Evolutionary conservation across 129 eudicot genomes (phyloP).

Genomic region (Centella asiatica): DNA sequence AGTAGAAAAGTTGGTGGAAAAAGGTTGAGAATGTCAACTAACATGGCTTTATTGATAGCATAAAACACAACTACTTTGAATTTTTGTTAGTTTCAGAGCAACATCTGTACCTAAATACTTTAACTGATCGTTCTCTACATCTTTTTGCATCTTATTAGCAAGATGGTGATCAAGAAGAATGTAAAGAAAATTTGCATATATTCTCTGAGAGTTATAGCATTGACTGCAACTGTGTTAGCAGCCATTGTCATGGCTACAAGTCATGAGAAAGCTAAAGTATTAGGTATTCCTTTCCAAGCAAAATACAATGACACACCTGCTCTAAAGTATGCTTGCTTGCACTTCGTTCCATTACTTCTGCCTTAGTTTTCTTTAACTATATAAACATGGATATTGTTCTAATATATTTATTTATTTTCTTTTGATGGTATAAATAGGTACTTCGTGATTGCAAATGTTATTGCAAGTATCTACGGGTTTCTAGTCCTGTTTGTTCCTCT

Average conservation of each 20-base stretch:
- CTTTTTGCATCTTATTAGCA: too few species aligned
- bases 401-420: background rate
- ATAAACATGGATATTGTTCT: too few species aligned
- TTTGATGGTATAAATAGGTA: background rate
- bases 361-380: too few species aligned
- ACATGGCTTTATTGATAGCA: too few species aligned
- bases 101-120: background rate
- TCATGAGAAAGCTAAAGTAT: background rate
- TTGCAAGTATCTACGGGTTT: slow-evolving; percentile 3
- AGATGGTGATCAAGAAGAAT: background rate
- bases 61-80: too few species aligned
- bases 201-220: slow-evolving; percentile 2
- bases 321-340: background rate
- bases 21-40: background rate
- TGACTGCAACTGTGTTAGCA: slow-evolving; percentile 1
- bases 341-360: background rate
- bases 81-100: too few species aligned
- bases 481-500: slow-evolving; percentile 6
- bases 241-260: slow-evolving; percentile 6
- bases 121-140: too few species aligned
- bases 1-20: background rate
- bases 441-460: background rate
- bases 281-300: slow-evolving; percentile 1
- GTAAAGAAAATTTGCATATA: background rate
- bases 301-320: slow-evolving; percentile 2